phyloP scores from a whole-genome alignment of 176 grass and related monocot genomes.

The Musa troglodytarum region DNA sequence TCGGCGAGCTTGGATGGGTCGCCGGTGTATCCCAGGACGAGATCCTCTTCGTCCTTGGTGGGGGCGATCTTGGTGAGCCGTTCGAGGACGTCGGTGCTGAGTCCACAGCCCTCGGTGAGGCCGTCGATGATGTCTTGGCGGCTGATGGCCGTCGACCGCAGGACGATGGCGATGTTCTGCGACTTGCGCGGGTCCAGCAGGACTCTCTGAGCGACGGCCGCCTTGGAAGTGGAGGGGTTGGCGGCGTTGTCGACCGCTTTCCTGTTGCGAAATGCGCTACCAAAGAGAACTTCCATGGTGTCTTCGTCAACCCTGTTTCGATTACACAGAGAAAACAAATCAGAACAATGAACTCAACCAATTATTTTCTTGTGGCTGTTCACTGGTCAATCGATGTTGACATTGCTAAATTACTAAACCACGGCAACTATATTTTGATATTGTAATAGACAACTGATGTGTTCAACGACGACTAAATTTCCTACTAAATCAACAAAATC shows the following conservation, averaged over 20 bases:
- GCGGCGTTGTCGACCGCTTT: conserved; percentile 19
- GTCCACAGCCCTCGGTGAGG: conserved; percentile 12
- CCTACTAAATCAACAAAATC: too few species aligned
- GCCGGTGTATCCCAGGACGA: conserved; percentile 59
- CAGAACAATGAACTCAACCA: too few species aligned
- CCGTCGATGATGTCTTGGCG: conserved; percentile 39
- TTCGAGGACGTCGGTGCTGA: conserved; percentile 62
- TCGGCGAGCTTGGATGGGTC: conserved; percentile 54
- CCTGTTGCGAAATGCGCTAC: neutral
- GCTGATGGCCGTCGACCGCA: conserved; percentile 46
- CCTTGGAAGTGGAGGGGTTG: conserved; percentile 11
- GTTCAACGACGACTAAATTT: too few species aligned
- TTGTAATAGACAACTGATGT: too few species aligned
- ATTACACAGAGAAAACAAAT: too few species aligned
- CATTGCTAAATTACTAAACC: too few species aligned
- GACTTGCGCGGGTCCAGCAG: conserved; percentile 78
- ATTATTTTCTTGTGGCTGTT: too few species aligned
- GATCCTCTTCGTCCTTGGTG: conserved; percentile 58
- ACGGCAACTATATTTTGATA: too few species aligned
- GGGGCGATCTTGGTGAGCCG: conserved; percentile 51
- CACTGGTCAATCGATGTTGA: too few species aligned
- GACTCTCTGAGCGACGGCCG: conserved; percentile 40
- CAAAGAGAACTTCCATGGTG: neutral
- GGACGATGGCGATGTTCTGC: conserved; percentile 82
- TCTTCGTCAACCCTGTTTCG: neutral